Conservation (phyloP, 768 basidiomycete genomes). For the Rhizopogon rudus region DNA sequence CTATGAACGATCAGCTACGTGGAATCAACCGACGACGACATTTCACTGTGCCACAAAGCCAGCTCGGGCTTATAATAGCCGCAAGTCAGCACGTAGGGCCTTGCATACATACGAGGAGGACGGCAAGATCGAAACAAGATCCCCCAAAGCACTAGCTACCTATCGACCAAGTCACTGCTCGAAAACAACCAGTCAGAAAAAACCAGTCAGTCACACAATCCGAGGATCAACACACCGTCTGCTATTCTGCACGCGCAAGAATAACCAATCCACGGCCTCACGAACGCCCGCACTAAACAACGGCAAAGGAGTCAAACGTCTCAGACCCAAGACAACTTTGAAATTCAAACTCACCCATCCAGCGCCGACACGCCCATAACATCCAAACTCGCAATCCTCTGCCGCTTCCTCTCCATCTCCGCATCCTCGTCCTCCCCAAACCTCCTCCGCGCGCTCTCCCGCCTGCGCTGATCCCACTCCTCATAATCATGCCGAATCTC, state of each 20-base stretch:
- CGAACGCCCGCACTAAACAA: constrained; percentile 73
- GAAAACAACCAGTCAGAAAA: background rate
- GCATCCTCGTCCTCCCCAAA: constrained; percentile 44
- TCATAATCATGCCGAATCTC: constrained; percentile 90
- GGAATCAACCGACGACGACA: too few species aligned
- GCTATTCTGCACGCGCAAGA: constrained; percentile 89
- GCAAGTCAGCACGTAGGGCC: background rate
- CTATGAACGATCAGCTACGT: too few species aligned
- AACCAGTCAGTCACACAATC: background rate
- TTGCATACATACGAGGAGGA: background rate
- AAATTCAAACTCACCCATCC: constrained; percentile 61
- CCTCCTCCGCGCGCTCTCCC: constrained; percentile 58
- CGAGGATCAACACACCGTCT: constrained; percentile 40
- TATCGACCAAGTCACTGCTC: background rate
- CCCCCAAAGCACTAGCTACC: background rate
- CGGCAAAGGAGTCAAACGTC: background rate
- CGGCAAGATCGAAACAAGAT: background rate
- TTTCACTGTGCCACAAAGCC: too few species aligned
- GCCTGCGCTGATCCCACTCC: constrained; percentile 75
- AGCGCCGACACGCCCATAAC: constrained; percentile 90
- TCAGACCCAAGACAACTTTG: background rate
- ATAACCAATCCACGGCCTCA: constrained; percentile 92
- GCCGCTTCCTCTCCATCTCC: constrained; percentile 39
- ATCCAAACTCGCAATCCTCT: constrained; percentile 71
- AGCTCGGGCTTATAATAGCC: too few species aligned